Base-by-base conservation (phyloP, 2,329 filamentous ascomycete species). In the Ceratocystis colombiana region DNA sequence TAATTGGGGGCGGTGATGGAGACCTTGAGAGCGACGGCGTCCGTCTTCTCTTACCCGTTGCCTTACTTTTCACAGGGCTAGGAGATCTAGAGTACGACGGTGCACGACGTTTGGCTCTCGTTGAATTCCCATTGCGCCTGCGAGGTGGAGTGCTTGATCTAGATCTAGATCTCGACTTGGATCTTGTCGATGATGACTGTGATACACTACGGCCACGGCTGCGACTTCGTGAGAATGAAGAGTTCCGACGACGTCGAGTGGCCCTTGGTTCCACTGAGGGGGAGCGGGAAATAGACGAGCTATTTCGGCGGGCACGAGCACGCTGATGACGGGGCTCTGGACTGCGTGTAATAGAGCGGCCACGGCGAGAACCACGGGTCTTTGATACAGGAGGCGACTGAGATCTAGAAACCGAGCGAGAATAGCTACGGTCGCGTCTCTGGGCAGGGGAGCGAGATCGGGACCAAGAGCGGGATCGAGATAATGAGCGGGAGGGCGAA, bases 381-480 rank as follows among this genome's bases (percentile, higher is more conserved):
- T 68, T 68, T 8, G 66, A 69, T 22, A 68, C 67, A 22, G 67
- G 63, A 20, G 68, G 69, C 20, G 73, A 73, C 1, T 37, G 66
- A 30, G 66, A 65, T 28, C 62, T 37, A 6, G 67, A 66, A 37
- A 48, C 64, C 25, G 64, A 66, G 22, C 57, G 59, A 5, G 66
- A 63, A 15, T 61, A 67, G 33, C 61, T 65, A 17, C 55, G 57
- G 22, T 66, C 64, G 15, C 45, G 70, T 5, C 70, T 72, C 45
- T 62, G 66, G 28, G 15, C 30, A 22, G 55, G 46, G 8, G 61
- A 64, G 66, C 15, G 69, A 69, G 46, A 71, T 69, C 62, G 70
- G 20, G 67, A 71, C 10, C 55, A 69, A 4, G 68, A 55, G 74
- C 8, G 72, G 74, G 65, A 76, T 73, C 55, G 79, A 2, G 70